Evolutionary conservation across 129 eudicot species (phyloP), one percentile per base, ranked within the genome.

Genomic region (Flaveria linearis): DNA sequence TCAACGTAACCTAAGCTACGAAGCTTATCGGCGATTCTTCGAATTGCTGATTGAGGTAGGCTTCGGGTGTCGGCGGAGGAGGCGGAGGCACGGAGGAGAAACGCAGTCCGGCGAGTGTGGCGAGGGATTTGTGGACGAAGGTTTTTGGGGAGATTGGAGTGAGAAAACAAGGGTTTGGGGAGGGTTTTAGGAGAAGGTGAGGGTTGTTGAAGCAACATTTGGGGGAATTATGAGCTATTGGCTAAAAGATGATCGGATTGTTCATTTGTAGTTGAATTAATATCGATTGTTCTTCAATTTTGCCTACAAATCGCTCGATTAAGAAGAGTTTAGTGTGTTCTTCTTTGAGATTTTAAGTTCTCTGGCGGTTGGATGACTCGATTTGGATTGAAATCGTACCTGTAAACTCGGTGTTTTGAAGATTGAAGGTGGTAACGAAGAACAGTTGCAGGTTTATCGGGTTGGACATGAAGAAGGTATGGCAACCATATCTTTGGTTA

Each of bases 21-120:
- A 30, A 93, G 92, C 85, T 93, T 93, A 50, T 93, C 97, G 43
- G 97, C 98, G 30, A 93, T 93, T 25, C 98, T 77, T 30, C 78
- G 86, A 66, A 93, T 87, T 80, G 98, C 93, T 66, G 98, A 91
- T 43, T 87, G 75, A 25, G 97, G 82, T n/a, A 90, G 81, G 12
- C 75, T 66, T 68, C 65, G 43, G 30, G 84, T 67, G 46, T 78
- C 89, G 69, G 73, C 75, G 74, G 79, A 79, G 17, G 84, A 45
- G 76, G 87, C 77, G 71, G 76, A 79, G 23, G 76, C 82, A 47
- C 18, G 81, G 56, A 75, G 64, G 64, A 18, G 63, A 58, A 71
- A 47, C 47, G 72, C 67, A 76, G 78, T 76, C 20, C 84, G 76
- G 71, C 78, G 90, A 42, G 51, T 70, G 74, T 73, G 66, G 26